These are phyloP conservation scores for Rhamnella rubrinervis DNA, from an alignment of 331 rosid genomes.

Conservation along the genomic window DNA sequence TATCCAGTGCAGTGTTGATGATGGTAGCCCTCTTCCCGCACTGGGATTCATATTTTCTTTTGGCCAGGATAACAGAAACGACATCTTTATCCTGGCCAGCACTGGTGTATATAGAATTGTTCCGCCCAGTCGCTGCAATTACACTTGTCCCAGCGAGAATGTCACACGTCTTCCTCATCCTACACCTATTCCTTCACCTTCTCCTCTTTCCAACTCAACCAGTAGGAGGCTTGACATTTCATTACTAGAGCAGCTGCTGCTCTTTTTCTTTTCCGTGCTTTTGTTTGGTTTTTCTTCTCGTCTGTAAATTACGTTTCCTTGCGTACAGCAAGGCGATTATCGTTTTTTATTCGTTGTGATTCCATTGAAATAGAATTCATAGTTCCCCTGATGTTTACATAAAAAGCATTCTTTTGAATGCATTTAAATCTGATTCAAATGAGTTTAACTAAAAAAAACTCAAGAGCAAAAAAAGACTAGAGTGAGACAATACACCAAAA, in stretches of 20 bases:
- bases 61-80: constrained; percentile 41
- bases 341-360: too few relatives aligned
- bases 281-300: background rate
- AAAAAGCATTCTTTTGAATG: too few relatives aligned
- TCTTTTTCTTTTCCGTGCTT: constrained; percentile 4
- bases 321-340: too few relatives aligned
- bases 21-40: constrained; percentile 25
- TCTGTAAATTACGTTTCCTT: too few relatives aligned
- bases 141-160: constrained; percentile 31
- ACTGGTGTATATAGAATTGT: constrained; percentile 33
- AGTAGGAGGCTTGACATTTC: constrained; percentile 2
- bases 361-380: too few relatives aligned
- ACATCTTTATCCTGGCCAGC: constrained; percentile 31
- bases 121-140: constrained; percentile 38
- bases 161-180: constrained; percentile 6
- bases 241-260: constrained; percentile 13
- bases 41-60: constrained; percentile 37
- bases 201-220: constrained; percentile 13
- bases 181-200: constrained; percentile 15
- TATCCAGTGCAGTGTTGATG: constrained; percentile 28
- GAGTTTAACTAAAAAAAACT: too few relatives aligned
- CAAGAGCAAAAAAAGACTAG: too few relatives aligned
- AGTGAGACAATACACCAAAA: too few relatives aligned
- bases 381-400: too few relatives aligned
- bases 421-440: too few relatives aligned